These are phyloP conservation scores for Penicillium sumatraense DNA, from an alignment of 2,329 filamentous ascomycete genomes.

Conservation along the genomic window DNA sequence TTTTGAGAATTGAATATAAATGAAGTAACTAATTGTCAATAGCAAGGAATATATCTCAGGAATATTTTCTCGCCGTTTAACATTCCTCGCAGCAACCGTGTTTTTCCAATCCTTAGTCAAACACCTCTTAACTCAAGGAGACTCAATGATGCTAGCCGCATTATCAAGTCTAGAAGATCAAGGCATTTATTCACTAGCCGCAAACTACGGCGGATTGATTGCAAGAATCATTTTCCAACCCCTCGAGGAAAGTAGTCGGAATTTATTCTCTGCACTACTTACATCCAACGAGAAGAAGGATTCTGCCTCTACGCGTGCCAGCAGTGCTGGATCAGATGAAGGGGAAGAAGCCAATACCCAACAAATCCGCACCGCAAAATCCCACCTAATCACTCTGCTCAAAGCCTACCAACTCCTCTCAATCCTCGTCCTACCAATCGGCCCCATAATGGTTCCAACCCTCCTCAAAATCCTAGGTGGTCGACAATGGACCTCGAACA, in stretches of 20 bases:
- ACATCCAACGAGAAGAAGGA: too few relatives aligned
- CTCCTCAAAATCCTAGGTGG: slow-evolving; percentile 79
- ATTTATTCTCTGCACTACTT: slow-evolving; percentile 86
- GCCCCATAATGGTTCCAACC: slow-evolving; percentile 74
- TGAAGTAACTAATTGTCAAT: slow-evolving; percentile 14
- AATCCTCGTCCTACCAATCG: slow-evolving; percentile 68
- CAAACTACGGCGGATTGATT: slow-evolving; percentile 89
- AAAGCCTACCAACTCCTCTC: slow-evolving; percentile 76
- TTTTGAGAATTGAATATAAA: not conserved
- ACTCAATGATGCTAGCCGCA: slow-evolving; percentile 82
- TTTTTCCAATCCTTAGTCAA: slow-evolving; percentile 89
- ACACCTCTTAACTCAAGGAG: slow-evolving; percentile 91
- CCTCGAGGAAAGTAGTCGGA: slow-evolving; percentile 89
- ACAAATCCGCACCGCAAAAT: slow-evolving; percentile 33
- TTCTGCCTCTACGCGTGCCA: too few relatives aligned
- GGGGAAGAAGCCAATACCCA: slow-evolving; percentile 22
- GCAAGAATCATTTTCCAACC: slow-evolving; percentile 92
- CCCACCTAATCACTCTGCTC: slow-evolving; percentile 58
- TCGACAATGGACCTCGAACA: slow-evolving; percentile 72
- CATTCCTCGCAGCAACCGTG: slow-evolving; percentile 77
- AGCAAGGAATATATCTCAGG: slow-evolving; percentile 56
- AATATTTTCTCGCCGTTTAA: slow-evolving; percentile 71
- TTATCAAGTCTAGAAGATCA: slow-evolving; percentile 80
- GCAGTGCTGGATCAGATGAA: too few relatives aligned
- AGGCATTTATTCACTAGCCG: slow-evolving; percentile 88